phyloP scores from a whole-genome alignment of 2,329 filamentous ascomycete genomes.

The Sporothrix schenckii region DNA sequence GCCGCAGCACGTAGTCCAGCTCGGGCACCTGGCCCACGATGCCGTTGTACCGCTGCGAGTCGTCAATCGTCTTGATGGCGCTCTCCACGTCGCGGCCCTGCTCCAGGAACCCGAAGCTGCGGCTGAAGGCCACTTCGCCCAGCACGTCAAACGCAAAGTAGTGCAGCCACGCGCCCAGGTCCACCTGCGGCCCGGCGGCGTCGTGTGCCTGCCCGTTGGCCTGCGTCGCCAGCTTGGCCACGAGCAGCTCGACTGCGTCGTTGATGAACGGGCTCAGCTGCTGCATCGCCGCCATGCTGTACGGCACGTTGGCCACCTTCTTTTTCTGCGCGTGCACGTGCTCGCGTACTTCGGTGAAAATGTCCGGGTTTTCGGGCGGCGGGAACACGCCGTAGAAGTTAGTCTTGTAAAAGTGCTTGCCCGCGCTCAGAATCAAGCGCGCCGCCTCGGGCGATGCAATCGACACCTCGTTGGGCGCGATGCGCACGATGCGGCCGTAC shows the following conservation, averaged over 20 bases:
- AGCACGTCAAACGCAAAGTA: conserved; percentile 55
- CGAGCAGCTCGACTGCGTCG: conserved; percentile 54
- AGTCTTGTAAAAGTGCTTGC: conserved; percentile 58
- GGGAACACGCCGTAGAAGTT: conserved; percentile 59
- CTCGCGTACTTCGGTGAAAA: conserved; percentile 60
- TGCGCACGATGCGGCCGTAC: conserved; percentile 55
- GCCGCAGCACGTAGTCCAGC: conserved; percentile 52
- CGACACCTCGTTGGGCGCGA: conserved; percentile 54
- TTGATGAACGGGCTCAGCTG: conserved; percentile 56
- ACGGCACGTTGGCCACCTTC: conserved; percentile 55
- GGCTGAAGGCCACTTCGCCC: conserved; percentile 56
- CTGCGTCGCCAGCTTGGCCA: conserved; percentile 49
- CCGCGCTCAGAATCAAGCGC: conserved; percentile 51
- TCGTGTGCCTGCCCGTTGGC: conserved; percentile 36
- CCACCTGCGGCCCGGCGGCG: conserved; percentile 41
- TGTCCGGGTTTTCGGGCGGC: conserved; percentile 60
- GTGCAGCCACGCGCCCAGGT: conserved; percentile 54
- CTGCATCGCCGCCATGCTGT: conserved; percentile 58
- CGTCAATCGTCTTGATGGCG: conserved; percentile 57
- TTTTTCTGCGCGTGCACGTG: conserved; percentile 60
- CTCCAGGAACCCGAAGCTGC: conserved; percentile 57
- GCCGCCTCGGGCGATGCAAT: conserved; percentile 52
- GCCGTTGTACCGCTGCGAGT: conserved; percentile 57
- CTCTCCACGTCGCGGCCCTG: conserved; percentile 55
- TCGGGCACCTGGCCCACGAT: conserved; percentile 57